Percentiles rank a stretch among this genome's conserved stretches.
These are phyloP conservation scores for Phytophthora pinifolia DNA, from an alignment of 352 stramenopile species.

Conservation along the genomic window DNA sequence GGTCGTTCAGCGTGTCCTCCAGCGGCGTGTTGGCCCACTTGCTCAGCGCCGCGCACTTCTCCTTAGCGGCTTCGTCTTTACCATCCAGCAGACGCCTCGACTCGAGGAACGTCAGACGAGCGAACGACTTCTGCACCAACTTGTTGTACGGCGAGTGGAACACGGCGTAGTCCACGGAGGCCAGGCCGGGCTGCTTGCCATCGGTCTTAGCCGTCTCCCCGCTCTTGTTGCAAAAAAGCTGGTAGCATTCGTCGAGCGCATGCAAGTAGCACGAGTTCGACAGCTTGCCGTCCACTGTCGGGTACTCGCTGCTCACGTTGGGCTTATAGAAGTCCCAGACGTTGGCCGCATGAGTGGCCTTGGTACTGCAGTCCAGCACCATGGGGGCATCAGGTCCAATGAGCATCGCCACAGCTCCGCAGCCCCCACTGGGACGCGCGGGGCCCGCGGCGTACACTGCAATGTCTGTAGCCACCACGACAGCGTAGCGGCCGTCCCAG, in stretches of 20 bases:
- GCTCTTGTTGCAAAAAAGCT: constrained; percentile 88
- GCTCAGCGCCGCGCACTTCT: constrained; percentile 41
- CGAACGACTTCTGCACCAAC: constrained; percentile 96
- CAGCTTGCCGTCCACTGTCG: constrained; percentile 93
- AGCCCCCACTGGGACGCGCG: constrained; percentile 90
- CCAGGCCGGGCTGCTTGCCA: constrained; percentile 32
- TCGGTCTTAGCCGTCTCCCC: constrained; percentile 20
- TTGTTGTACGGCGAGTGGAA: constrained; percentile 99
- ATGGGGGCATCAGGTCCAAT: constrained; percentile 95
- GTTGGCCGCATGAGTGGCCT: constrained; percentile 91
- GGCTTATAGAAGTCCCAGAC: constrained; percentile 99
- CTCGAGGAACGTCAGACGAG: constrained; percentile 83
- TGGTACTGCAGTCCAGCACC: constrained; percentile 84
- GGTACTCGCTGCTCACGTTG: constrained; percentile 91
- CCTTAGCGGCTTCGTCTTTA: constrained; percentile 16
- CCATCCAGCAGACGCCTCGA: constrained; percentile 30
- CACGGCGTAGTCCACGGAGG: constrained; percentile 90
- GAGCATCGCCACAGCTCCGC: constrained; percentile 95
- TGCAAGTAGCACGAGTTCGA: constrained; percentile 96
- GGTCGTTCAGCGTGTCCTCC: constrained; percentile 92
- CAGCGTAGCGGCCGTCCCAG: constrained; percentile 93
- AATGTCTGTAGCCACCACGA: constrained; percentile 97
- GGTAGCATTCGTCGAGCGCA: constrained; percentile 95
- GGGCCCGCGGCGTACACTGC: constrained; percentile 94
- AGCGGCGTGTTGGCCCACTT: constrained; percentile 82